Evolutionary conservation across 805 yeast species (phyloP).

Genomic region (Blastobotrys chiropterorum): DNA sequence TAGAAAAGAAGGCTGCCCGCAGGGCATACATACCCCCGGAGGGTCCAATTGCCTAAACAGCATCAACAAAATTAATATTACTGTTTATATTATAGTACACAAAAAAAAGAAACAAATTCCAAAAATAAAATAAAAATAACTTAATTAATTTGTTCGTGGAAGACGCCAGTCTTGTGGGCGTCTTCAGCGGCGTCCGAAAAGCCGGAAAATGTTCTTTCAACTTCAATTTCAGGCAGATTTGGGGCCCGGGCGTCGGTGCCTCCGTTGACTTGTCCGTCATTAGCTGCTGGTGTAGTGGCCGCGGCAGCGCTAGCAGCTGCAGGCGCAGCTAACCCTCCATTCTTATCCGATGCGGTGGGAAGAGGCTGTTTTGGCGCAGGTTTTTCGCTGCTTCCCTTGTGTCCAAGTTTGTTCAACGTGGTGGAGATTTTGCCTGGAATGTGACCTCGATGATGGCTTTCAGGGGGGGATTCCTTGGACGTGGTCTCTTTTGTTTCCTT

Average conservation of each 20-base stretch:
- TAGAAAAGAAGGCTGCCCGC: too few relatives aligned
- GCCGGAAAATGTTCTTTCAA: slow-evolving; percentile 15
- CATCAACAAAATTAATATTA: too few relatives aligned
- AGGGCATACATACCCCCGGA: too few relatives aligned
- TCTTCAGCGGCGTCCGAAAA: slow-evolving; percentile 9
- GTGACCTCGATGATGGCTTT: slow-evolving; percentile 2
- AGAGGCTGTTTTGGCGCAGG: slow-evolving; percentile 8
- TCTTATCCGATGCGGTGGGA: slow-evolving; percentile 13
- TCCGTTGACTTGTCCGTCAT: not conserved
- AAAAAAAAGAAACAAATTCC: slow-evolving; percentile 3
- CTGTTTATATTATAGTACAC: slow-evolving; percentile 2
- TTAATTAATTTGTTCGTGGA: slow-evolving; percentile 18
- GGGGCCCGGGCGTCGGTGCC: slow-evolving; percentile 6
- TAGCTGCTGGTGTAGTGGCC: slow-evolving; percentile 1
- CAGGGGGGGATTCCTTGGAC: slow-evolving; percentile 4
- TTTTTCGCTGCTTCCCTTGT: not conserved
- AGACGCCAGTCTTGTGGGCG: slow-evolving; percentile 10
- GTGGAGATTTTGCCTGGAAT: slow-evolving; percentile 11
- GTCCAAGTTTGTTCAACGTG: not conserved
- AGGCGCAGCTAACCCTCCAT: slow-evolving; percentile 9
- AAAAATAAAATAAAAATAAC: not conserved
- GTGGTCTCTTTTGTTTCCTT: not conserved
- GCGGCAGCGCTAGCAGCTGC: slow-evolving; percentile 9
- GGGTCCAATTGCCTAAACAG: not conserved
- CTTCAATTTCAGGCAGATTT: slow-evolving; percentile 7